Conservation (phyloP, 1,284 basidiomycete species). For the Puccinia hordei region DNA sequence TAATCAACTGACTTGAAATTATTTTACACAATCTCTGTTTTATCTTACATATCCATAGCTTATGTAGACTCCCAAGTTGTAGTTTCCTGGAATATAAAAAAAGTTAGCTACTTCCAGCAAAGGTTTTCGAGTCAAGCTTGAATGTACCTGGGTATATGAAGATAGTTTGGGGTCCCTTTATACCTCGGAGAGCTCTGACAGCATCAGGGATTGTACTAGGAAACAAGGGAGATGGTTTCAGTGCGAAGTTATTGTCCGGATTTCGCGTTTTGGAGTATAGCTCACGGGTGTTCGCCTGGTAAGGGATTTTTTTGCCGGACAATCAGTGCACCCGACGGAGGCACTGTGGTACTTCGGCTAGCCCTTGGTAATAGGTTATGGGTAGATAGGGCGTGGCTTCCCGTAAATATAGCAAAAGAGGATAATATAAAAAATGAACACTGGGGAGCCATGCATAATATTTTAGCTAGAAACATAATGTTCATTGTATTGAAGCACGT, state of each 20-base stretch:
- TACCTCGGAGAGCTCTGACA: not conserved
- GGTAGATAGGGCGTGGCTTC: not conserved
- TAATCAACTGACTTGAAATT: not conserved
- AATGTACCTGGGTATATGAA: constrained; percentile 31
- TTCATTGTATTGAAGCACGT: not conserved
- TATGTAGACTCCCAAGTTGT: constrained; percentile 13
- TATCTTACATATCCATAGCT: constrained; percentile 20
- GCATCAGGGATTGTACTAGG: constrained; percentile 27
- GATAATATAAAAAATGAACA: not conserved
- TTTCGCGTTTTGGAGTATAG: not conserved
- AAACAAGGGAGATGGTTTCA: not conserved
- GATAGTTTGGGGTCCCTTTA: constrained; percentile 17
- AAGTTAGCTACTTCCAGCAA: not conserved
- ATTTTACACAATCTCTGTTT: not conserved
- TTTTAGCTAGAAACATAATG: not conserved
- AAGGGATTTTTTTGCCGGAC: constrained; percentile 23
- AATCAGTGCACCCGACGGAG: constrained; percentile 1
- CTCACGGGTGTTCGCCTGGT: constrained; percentile 26
- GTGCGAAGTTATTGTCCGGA: not conserved
- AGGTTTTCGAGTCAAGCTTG: not conserved
- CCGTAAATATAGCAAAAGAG: not conserved
- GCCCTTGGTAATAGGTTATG: not conserved
- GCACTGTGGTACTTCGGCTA: not conserved
- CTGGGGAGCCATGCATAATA: not conserved
- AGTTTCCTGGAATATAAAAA: not conserved